phyloP scores from a whole-genome alignment of 805 yeast genomes.

The Hanseniaspora mollemarum region DNA sequence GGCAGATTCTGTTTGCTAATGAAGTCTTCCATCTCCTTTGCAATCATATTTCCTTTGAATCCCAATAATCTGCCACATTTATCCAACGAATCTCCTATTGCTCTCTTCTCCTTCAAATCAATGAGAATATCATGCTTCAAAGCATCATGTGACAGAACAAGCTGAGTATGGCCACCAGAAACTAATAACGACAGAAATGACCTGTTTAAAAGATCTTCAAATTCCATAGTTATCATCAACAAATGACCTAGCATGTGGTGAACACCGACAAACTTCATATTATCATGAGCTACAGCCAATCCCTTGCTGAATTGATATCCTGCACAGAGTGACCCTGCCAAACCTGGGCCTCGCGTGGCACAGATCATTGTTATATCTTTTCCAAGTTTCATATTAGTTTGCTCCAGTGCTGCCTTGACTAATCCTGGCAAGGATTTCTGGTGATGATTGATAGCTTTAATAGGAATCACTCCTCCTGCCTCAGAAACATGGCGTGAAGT shows the following conservation, averaged over 20 bases:
- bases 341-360: slow-evolving; percentile 93
- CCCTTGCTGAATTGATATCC: slow-evolving; percentile 84
- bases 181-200: slow-evolving; percentile 70
- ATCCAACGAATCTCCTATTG: slow-evolving; percentile 87
- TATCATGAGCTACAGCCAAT: slow-evolving; percentile 38
- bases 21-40: slow-evolving; percentile 62
- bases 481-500: slow-evolving; percentile 51
- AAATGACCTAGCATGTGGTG: slow-evolving; percentile 96
- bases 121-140: slow-evolving; percentile 60
- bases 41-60: slow-evolving; percentile 69
- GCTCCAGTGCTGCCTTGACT: slow-evolving; percentile 36
- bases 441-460: slow-evolving; percentile 73
- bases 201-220: slow-evolving; percentile 34
- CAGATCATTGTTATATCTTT: slow-evolving; percentile 60
- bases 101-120: slow-evolving; percentile 64
- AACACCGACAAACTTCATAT: slow-evolving; percentile 48
- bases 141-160: slow-evolving; percentile 54
- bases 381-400: slow-evolving; percentile 17
- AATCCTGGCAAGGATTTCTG: slow-evolving; percentile 44
- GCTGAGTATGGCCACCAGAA: slow-evolving; percentile 91
- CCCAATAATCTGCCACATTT: slow-evolving; percentile 85
- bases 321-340: slow-evolving; percentile 77
- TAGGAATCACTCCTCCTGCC: slow-evolving; percentile 81
- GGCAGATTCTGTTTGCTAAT: slow-evolving; percentile 28
- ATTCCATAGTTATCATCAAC: slow-evolving; percentile 46